A percentile compares a stretch with the other conserved stretches of the same genome.
phyloP scores from a whole-genome alignment of 2,329 filamentous ascomycete species.

The Sordariomycetes sp. region DNA sequence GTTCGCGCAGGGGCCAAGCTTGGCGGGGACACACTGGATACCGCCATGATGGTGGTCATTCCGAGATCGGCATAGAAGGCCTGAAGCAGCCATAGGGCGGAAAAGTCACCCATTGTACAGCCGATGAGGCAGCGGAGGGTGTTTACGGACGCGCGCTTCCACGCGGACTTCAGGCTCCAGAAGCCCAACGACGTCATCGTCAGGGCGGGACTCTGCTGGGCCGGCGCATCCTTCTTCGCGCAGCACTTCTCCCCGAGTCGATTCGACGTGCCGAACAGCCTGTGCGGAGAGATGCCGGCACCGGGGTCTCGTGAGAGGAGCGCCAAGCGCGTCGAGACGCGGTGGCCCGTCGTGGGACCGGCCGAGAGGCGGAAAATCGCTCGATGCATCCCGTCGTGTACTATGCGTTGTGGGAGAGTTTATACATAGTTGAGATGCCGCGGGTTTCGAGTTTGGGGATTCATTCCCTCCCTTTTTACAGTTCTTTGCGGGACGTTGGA shows the following conservation, averaged over 20 bases:
- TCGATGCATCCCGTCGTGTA: not conserved
- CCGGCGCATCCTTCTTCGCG: not conserved
- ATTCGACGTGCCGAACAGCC: not conserved
- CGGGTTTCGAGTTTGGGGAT: no score
- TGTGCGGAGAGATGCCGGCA: not conserved
- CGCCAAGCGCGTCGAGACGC: not conserved
- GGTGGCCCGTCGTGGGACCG: slow-evolving; percentile 10
- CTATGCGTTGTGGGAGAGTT: not conserved
- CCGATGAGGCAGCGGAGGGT: slow-evolving; percentile 44
- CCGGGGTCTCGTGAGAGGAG: not conserved
- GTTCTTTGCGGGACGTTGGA: not conserved
- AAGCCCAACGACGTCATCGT: slow-evolving; percentile 12
- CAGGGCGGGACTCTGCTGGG: not conserved
- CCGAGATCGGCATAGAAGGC: slow-evolving; percentile 32
- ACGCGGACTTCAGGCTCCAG: slow-evolving; percentile 22
- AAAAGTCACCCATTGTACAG: slow-evolving; percentile 45
- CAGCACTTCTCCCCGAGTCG: not conserved
- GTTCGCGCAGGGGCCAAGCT: not conserved
- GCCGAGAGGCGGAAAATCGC: slow-evolving; percentile 16
- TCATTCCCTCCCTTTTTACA: not conserved
- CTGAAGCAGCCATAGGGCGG: slow-evolving; percentile 44
- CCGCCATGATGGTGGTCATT: slow-evolving; percentile 36
- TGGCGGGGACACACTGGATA: slow-evolving; percentile 29
- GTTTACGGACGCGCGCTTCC: slow-evolving; percentile 41
- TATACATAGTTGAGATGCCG: not conserved